Base-by-base conservation (phyloP, 2,329 filamentous ascomycete genomes). In the Colletotrichum sp. region DNA sequence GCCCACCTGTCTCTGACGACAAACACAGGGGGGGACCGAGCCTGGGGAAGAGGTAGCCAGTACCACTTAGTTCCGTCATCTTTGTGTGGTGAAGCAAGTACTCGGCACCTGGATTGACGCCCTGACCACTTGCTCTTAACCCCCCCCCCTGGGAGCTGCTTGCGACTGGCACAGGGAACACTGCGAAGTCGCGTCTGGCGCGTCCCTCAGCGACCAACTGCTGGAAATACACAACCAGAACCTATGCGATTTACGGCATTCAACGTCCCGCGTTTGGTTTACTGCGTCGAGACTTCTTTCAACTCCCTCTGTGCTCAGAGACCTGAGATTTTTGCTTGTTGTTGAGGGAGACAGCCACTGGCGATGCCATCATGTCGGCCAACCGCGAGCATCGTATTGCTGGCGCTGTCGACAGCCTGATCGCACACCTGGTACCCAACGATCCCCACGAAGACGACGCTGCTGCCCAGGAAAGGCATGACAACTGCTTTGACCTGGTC, bases 381-480 rank as follows among this genome's bases (percentile, higher is more conserved):
- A 86, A 85, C 80, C 76, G 71, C 55, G 85, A 85, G 78, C 88
- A 92, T 84, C 94, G 95, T 87, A 91, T 98, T 85, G 92, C 93
- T 83, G 93, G 92, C 84, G 95, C 95, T 83, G 92, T 98, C 83
- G 92, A 95, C 83, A 93, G 94, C 85, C 90, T 98, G 82, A 92
- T 98, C 82, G 89, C 93, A 80, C 93, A 94, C 82, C 88, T 96
- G 75, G 88, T 97, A 72, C 94, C 94, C 71, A 87, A 89, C 66
- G 89, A 92, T 78, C 89, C 91, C 55, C 87, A 91, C 78, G 93
- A 95, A 79, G 91, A 93, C 81, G 92, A 95, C 77, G 92, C 91
- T n/a, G 86, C 87, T 10, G 91, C 92, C 24, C 92, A 96, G 82
- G 89, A 93, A 80, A 92, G 93, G 77, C 92, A 95, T 82, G 92